phyloP scores from a whole-genome alignment of 371 early-diverging fungal species.

The Dichotomocladium elegans region DNA sequence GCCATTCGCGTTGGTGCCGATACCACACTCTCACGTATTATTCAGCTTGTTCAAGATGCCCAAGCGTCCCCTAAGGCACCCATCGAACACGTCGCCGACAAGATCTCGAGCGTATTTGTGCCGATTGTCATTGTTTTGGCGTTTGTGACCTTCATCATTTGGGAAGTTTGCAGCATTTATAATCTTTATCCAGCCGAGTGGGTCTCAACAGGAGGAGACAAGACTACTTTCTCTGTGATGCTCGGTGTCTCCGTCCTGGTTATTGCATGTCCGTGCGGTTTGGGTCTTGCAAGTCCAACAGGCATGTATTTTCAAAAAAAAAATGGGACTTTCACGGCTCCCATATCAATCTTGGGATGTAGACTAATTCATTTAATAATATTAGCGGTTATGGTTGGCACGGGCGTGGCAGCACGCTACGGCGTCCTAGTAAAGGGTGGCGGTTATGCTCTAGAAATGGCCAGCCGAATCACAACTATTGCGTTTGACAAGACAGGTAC shows the following conservation, averaged over 20 bases:
- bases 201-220: slow-evolving; percentile 40
- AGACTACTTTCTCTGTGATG: slow-evolving; percentile 37
- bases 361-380: too few relatives aligned
- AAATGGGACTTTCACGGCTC: too few relatives aligned
- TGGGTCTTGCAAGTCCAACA: slow-evolving; percentile 80
- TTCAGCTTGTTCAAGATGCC: slow-evolving; percentile 65
- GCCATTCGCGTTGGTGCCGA: slow-evolving; percentile 57
- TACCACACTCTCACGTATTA: slow-evolving; percentile 62
- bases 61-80: slow-evolving; percentile 67
- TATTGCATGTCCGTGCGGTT: slow-evolving; percentile 73
- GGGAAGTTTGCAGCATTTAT: slow-evolving; percentile 42
- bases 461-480: slow-evolving; percentile 88
- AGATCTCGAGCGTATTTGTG: slow-evolving; percentile 58
- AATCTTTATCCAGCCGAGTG: slow-evolving; percentile 40
- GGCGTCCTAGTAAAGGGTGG: slow-evolving; percentile 58
- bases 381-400: slow-evolving; percentile 86
- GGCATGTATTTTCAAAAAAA: slow-evolving; percentile 17
- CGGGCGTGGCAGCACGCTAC: slow-evolving; percentile 75
- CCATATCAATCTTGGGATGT: too few relatives aligned
- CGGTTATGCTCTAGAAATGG: slow-evolving; percentile 55
- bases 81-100: slow-evolving; percentile 62
- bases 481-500: slow-evolving; percentile 93
- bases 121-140: slow-evolving; percentile 57
- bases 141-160: slow-evolving; percentile 51
- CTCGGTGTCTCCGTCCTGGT: slow-evolving; percentile 62